Percentiles rank a stretch among this genome's conserved stretches.
Evolutionary conservation across 2,329 filamentous ascomycete genomes (phyloP).

Genomic region (Xylariaceae sp.): DNA sequence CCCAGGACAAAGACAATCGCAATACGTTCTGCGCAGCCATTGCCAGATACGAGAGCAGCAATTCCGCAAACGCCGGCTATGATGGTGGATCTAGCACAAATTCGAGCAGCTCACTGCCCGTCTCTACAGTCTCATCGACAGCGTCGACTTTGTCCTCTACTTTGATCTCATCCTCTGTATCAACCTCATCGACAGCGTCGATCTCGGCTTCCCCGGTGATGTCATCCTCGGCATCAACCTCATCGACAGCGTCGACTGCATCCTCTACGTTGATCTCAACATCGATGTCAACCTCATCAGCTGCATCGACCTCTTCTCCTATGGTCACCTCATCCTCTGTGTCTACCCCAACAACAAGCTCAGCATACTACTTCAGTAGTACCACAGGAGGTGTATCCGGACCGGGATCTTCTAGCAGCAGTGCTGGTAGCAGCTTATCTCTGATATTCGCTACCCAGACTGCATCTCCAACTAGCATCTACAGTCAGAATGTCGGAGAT

Average conservation of each 20-base stretch:
- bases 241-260: not conserved
- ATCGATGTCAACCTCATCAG: not conserved
- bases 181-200: not conserved
- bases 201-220: too few species aligned
- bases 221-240: not conserved
- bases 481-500: constrained; percentile 23
- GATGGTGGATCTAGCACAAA: constrained; percentile 12
- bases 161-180: not conserved
- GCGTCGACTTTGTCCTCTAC: not conserved
- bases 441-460: constrained; percentile 12
- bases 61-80: constrained; percentile 2
- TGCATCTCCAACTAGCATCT: constrained; percentile 22
- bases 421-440: constrained; percentile 14
- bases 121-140: constrained; percentile 8
- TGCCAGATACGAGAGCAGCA: constrained; percentile 41
- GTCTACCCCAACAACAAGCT: not conserved
- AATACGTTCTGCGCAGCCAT: constrained; percentile 62
- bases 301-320: not conserved
- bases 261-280: not conserved
- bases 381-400: constrained; percentile 2
- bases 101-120: constrained; percentile 14
- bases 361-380: not conserved
- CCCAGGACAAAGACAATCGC: constrained; percentile 55
- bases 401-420: constrained; percentile 2
- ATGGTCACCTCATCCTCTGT: not conserved